Evolutionary conservation across 2,329 filamentous ascomycete species (phyloP), one percentile per base, ranked within the genome.

Genomic region (Plenodomus biglobosus): DNA sequence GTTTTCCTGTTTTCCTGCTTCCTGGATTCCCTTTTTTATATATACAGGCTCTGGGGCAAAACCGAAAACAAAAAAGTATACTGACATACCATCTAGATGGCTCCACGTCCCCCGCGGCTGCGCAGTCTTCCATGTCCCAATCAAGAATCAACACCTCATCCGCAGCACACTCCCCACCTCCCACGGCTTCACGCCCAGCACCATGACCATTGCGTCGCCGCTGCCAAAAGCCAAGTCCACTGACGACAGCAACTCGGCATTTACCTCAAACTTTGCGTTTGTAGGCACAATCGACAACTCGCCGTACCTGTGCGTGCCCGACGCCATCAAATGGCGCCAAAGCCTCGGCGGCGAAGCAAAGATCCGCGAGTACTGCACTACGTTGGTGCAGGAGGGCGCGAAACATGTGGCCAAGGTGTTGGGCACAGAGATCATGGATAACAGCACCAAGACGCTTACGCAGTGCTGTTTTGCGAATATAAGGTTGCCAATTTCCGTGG

Each of bases 91-190:
- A 13, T 34, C 19, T 13, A 81, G 80, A 76, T 97, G 92, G 92
- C 83, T 96, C 7, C 85, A 84, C 64, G 82, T 84, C 0, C 92
- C 92, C 1, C 84, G 92, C 24, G 87, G 86, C 15, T 91, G 87
- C 66, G 90, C 90, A 2, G 76, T 94, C 3, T 82, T 96, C 56
- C 87, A 95, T 71, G 88, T 94, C 1, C 88, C 91, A 0, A 50
- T 77, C 16, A 80, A 86, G 18, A 91, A 95, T 69, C 92, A 96
- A 69, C 74, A 77, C 40, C 71, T 95, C 37, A 83, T 96, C 36
- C 81, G 84, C 13, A 85, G 85, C 2, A 86, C 89, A 0, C 70
- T 95, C 22, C 88, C 90, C 0, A 96, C 90, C 0, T 90, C 86
- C 34, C 88, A 92, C 68, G 88, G 90, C 0, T 96, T 89, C 69